Evolutionary conservation across 331 rosid species (phyloP), one percentile per base, ranked within the genome.

Genomic region (Malus hybrid): DNA sequence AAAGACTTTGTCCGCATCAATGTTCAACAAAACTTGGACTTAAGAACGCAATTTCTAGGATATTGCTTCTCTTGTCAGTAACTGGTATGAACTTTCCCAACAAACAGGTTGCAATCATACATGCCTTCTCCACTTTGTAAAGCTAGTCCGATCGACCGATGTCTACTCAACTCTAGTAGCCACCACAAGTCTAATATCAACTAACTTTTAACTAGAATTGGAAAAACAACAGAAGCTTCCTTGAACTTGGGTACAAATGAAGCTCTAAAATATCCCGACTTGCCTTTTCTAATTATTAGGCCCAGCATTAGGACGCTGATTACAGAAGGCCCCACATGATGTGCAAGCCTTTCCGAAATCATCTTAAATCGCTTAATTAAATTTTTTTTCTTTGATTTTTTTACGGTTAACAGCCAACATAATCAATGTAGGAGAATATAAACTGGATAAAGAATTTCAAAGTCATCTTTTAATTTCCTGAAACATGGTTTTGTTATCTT

Each of bases 1-100:
- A 6, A 6, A 14, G n/a, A 28, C 20, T 28, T 4, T 28, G 27
- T 31, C 14, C 14, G 19, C 69, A 31, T 16, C 69, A 65, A 18
- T 33, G 69, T 57, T 59, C 27, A 32, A 65, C 31, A 48, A 9
- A 48, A 74, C 10, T 12, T 31, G 65, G 10, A 6, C 34, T 32
- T 16, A 15, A 1, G 34, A 32, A 55, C 6, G 52, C 50, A n/a
- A 57, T 31, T 28, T 64, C 71, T 63, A 48, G 32, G 55, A 56
- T 34, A 36, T 36, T 72, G 55, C 76, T 65, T 56, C 54, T 68
- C 39, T 55, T 33, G 76, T 31, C 63, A 71, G 68, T 32, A 67
- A 54, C 32, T 52, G 52, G 34, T 59, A 46, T 59, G 70, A 60
- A 69, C 70, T 75, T 68, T 67, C 42, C 39, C 65, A 67, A 31